phyloP scores from a whole-genome alignment of 495 filamentous ascomycete genomes.

The Chaetomidium leptoderma region DNA sequence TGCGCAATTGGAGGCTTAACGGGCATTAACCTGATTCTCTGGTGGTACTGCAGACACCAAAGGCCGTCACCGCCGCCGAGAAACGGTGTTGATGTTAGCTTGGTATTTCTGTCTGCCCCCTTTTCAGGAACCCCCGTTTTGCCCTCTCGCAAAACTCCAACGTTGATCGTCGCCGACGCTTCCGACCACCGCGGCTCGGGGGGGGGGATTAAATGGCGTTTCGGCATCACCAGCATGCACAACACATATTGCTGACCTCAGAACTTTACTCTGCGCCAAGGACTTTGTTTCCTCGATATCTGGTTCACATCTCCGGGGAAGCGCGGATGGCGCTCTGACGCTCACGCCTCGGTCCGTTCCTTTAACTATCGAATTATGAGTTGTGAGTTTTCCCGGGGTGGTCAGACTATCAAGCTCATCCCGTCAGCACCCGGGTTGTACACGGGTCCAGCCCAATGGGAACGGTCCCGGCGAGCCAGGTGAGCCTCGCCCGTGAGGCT shows the following conservation, averaged over 20 bases:
- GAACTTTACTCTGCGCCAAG: constrained; percentile 1
- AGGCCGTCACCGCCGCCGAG: too few species aligned
- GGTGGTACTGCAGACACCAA: too few species aligned
- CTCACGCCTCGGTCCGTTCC: constrained; percentile 28
- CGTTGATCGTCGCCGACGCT: background rate
- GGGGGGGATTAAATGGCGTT: background rate
- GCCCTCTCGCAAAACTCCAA: too few species aligned
- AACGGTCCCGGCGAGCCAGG: constrained; percentile 2
- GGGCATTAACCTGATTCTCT: too few species aligned
- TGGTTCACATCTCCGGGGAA: constrained; percentile 20
- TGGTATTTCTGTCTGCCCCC: too few species aligned
- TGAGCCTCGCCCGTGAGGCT: constrained; percentile 13
- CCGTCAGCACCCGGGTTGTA: background rate
- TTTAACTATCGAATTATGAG: constrained; percentile 13
- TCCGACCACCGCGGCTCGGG: background rate
- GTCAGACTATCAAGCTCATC: constrained; percentile 17
- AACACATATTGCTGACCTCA: constrained; percentile 13
- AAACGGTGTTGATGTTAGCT: too few species aligned
- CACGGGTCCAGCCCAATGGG: background rate
- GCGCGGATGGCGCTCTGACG: background rate
- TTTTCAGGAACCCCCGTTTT: too few species aligned
- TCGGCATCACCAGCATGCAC: background rate
- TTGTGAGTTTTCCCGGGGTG: constrained; percentile 15
- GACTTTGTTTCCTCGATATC: background rate
- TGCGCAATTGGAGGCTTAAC: too few species aligned